Conservation (phyloP, 441 rosid species). For the Aquilaria agallochum region DNA sequence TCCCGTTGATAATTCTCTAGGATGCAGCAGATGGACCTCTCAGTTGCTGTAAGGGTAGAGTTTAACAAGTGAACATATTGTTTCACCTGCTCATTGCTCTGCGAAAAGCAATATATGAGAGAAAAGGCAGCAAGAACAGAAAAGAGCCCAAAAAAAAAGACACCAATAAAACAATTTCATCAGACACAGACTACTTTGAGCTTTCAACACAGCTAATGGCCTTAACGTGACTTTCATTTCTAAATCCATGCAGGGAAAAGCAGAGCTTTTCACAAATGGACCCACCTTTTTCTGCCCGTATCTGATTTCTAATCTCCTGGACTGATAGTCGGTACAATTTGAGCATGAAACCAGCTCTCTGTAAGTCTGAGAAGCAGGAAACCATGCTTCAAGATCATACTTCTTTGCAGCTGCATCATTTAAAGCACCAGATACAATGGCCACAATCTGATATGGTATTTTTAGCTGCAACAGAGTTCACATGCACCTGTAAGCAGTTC, state of each 20-base stretch:
- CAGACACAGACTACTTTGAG: not conserved
- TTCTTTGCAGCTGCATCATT: constrained; percentile 81
- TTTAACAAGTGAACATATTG: constrained; percentile 91
- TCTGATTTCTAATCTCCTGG: constrained; percentile 75
- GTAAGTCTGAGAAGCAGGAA: constrained; percentile 60
- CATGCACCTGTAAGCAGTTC: not conserved
- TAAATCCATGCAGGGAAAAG: not conserved
- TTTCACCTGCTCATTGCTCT: constrained; percentile 82
- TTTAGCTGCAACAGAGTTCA: constrained; percentile 40
- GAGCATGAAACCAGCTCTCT: constrained; percentile 77
- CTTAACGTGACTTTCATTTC: too few relatives aligned
- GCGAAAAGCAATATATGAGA: constrained; percentile 16
- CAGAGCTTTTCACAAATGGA: not conserved
- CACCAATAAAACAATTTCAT: not conserved
- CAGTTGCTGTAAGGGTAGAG: constrained; percentile 93
- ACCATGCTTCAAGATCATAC: constrained; percentile 75
- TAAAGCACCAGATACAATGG: constrained; percentile 69
- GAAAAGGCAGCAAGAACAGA: not conserved
- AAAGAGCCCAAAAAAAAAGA: not conserved
- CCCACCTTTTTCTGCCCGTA: constrained; percentile 89
- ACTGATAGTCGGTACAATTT: constrained; percentile 62
- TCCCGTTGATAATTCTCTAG: constrained; percentile 89
- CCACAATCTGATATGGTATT: constrained; percentile 54
- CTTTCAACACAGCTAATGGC: not conserved
- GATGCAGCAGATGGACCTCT: constrained; percentile 93